Evolutionary conservation across 169 alveolate species (phyloP), one percentile per base, ranked within the genome.

Genomic region (Cytauxzoon felis): DNA sequence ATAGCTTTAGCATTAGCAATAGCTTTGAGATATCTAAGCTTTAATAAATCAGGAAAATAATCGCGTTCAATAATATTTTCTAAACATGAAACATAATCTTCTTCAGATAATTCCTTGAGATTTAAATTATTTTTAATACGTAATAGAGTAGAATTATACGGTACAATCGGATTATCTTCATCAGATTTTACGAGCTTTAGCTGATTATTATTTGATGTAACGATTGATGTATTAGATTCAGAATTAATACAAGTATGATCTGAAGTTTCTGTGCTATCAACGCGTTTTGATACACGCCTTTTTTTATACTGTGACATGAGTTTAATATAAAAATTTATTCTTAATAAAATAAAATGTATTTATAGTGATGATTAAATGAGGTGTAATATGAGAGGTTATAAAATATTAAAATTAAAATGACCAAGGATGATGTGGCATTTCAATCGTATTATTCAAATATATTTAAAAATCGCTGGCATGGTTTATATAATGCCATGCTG

Each of bases 51-150:
- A 1, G 91, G 91, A 33, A 62, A 84, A 47, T 68, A 84, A 41
- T 69, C 87, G 23, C 87, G 82, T 64, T 84, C 91, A 16, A 84
- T 84, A 43, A 84, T 73, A 38, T 54, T 47, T 47, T 80, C 91
- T 45, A 84, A 34, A n/a, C 81, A 71, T 23, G 71, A 70, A 34
- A 84, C 70, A 47, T 84, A 84, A 65, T 84, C 91, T 48, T 84
- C 91, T 61, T 84, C 91, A 18, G 30, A 38, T 51, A 84, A 48
- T 42, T 62, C 84, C 27, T 64, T 73, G 29, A 73, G 56, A 45
- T 51, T 36, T 27, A 54, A 51, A 30, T 41, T 63, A 27, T 47
- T 29, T 16, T 53, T n/a, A 1, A 73, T 47, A 11, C 84, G 63
- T 8, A 43, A 27, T 2, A 73, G 36, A 0, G 57, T 53, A 13